Conservation (phyloP, 2,329 filamentous ascomycete genomes). For the Graphilbum fragrans region DNA sequence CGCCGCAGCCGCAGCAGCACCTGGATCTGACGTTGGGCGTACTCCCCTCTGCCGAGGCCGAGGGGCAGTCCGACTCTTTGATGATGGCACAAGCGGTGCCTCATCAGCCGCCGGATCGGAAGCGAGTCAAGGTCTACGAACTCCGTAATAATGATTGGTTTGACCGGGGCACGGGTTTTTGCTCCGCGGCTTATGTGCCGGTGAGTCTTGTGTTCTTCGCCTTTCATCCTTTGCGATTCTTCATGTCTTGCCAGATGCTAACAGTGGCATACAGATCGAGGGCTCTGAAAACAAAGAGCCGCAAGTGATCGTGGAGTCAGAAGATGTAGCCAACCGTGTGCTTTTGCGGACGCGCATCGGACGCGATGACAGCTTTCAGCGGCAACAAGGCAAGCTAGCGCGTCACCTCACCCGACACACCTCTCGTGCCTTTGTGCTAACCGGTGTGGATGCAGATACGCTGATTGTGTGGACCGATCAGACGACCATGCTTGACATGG, state of each 20-base stretch:
- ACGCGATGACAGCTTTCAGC: slow-evolving; percentile 94
- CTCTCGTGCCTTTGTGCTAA: slow-evolving; percentile 2
- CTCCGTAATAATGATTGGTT: slow-evolving; percentile 99
- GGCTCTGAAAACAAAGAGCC: slow-evolving; percentile 62
- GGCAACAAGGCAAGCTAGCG: slow-evolving; percentile 72
- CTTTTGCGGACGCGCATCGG: slow-evolving; percentile 82
- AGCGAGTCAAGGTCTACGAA: slow-evolving; percentile 97
- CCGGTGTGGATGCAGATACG: slow-evolving; percentile 53
- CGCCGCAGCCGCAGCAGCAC: slow-evolving; percentile 45
- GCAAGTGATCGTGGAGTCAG: slow-evolving; percentile 81
- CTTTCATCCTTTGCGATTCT: not conserved
- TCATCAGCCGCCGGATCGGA: slow-evolving; percentile 55
- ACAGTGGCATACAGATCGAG: slow-evolving; percentile 33
- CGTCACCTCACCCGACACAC: not conserved
- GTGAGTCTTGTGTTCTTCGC: slow-evolving; percentile 35
- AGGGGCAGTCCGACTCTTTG: slow-evolving; percentile 47
- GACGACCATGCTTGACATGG: slow-evolving; percentile 81
- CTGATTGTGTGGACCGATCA: slow-evolving; percentile 96
- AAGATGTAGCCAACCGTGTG: slow-evolving; percentile 75
- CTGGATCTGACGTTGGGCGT: slow-evolving; percentile 41
- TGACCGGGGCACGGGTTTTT: slow-evolving; percentile 93
- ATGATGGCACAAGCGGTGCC: slow-evolving; percentile 63
- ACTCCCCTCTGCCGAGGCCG: slow-evolving; percentile 25
- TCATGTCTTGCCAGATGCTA: not conserved
- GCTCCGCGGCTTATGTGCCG: slow-evolving; percentile 62